These are phyloP conservation scores for Stentor coeruleus DNA, from an alignment of 73 alveolate species.

Conservation along the genomic window DNA sequence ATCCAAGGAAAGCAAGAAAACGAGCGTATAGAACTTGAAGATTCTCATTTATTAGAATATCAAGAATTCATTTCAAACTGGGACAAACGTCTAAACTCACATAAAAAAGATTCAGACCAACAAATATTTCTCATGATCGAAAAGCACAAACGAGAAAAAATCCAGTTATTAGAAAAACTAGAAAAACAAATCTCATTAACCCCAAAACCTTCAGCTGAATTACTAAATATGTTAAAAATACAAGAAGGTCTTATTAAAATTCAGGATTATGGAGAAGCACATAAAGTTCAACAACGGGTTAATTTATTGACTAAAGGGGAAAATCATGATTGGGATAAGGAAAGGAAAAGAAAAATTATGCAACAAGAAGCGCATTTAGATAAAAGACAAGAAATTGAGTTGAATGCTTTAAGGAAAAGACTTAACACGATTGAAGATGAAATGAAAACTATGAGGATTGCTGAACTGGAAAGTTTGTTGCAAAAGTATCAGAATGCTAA, in stretches of 20 bases:
- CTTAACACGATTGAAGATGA: slow-evolving; percentile 46
- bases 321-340: slow-evolving; percentile 31
- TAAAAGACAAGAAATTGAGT: slow-evolving; percentile 40
- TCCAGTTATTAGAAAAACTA: slow-evolving; percentile 30
- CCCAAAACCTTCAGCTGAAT: slow-evolving; percentile 52
- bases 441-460: slow-evolving; percentile 33
- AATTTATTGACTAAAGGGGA: slow-evolving; percentile 31
- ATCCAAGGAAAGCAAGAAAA: neutral
- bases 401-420: slow-evolving; percentile 44
- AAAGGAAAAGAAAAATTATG: slow-evolving; percentile 40
- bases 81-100: neutral
- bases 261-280: slow-evolving; percentile 55
- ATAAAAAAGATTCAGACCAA: neutral
- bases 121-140: neutral
- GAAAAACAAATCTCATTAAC: slow-evolving; percentile 41
- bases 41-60: slow-evolving; percentile 7
- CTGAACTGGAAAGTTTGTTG: slow-evolving; percentile 52
- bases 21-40: slow-evolving; percentile 23
- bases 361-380: slow-evolving; percentile 32
- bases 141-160: slow-evolving; percentile 9
- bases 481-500: slow-evolving; percentile 52
- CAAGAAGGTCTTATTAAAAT: slow-evolving; percentile 51
- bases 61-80: neutral
- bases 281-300: slow-evolving; percentile 37
- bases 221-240: slow-evolving; percentile 49